Conservation (phyloP, 2,329 filamentous ascomycete species). For the Scedosporium aurantiacum region DNA sequence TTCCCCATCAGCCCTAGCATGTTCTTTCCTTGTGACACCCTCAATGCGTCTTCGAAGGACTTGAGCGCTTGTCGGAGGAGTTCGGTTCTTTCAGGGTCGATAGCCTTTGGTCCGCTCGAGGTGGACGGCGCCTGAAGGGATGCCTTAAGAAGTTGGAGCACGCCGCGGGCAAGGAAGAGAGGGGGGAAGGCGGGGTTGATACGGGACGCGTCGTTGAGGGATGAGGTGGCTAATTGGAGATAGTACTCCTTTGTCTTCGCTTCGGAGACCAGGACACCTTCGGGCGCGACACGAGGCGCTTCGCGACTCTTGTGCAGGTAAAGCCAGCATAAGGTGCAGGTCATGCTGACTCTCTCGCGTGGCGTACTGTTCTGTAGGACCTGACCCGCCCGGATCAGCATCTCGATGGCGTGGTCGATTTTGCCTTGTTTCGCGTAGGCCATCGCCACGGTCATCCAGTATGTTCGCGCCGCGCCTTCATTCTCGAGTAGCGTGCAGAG, state of each 20-base stretch:
- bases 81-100: conserved; percentile 66
- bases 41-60: conserved; percentile 87
- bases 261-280: conserved; percentile 55
- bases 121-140: conserved; percentile 64
- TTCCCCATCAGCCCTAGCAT: conserved; percentile 88
- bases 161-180: conserved; percentile 81
- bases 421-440: conserved; percentile 95
- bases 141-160: conserved; percentile 76
- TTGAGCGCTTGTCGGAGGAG: conserved; percentile 77
- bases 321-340: conserved; percentile 82
- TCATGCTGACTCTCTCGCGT: conserved; percentile 75
- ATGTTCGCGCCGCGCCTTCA: conserved; percentile 79
- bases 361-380: conserved; percentile 60
- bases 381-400: conserved; percentile 61
- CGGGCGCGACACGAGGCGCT: conserved; percentile 52
- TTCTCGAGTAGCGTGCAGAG: conserved; percentile 92
- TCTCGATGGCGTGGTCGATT: conserved; percentile 70
- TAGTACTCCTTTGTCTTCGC: conserved; percentile 89
- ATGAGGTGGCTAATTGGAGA: conserved; percentile 78
- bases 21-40: conserved; percentile 75
- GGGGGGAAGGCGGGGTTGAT: conserved; percentile 89
- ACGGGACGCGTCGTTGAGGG: conserved; percentile 87
- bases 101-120: conserved; percentile 47
- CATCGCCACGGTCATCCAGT: conserved; percentile 96
- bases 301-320: conserved; percentile 82